Base-by-base conservation (phyloP, 1,139 yeast genomes). In the Hanseniaspora sp. region DNA sequence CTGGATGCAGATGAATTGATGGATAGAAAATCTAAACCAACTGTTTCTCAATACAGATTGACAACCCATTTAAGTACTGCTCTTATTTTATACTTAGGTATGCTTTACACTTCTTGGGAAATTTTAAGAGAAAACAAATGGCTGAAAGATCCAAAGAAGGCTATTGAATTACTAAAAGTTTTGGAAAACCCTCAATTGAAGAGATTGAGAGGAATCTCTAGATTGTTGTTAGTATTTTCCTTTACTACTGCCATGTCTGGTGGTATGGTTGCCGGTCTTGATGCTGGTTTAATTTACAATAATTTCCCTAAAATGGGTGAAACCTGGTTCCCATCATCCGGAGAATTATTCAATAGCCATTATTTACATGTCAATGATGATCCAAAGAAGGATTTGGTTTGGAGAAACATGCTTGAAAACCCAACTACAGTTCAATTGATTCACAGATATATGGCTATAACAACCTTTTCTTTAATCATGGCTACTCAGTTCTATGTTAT, bases 21-120 rank as follows among this genome's bases (percentile, higher is more conserved):
- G 35, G 95, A 85, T 62, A 78, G 95, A 65, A 83, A 78, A 47
- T 82, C 95, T 0, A 85, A 83, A 62, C 99, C 99, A 15, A 87
- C 98, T 0, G 99, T 94, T 1, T 86, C 96, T 7, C 98, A 86
- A 65, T 94, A 94, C 67, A 77, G 98, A 66, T 75, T 94, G 57
- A 90, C 98, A 2, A 83, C 97, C 1, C 98, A 94, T 69, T 74
- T 94, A 58, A 95, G 95, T 53, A 92, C 96, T 38, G 98, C 98
- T 0, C 90, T 94, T 66, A 64, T 83, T 48, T 77, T 94, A 63
- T 94, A 90, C 68, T 74, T 86, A 69, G 90, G 95, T 43, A 94
- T 92, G 79, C 73, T 92, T 48, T 84, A 90, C 78, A 85, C 96
- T 2, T 97, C 95, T 1, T 73, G 88, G 58, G 90, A 86, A 60